phyloP scores from a whole-genome alignment of 2,329 filamentous ascomycete species.

The Colletotrichum australisinense region DNA sequence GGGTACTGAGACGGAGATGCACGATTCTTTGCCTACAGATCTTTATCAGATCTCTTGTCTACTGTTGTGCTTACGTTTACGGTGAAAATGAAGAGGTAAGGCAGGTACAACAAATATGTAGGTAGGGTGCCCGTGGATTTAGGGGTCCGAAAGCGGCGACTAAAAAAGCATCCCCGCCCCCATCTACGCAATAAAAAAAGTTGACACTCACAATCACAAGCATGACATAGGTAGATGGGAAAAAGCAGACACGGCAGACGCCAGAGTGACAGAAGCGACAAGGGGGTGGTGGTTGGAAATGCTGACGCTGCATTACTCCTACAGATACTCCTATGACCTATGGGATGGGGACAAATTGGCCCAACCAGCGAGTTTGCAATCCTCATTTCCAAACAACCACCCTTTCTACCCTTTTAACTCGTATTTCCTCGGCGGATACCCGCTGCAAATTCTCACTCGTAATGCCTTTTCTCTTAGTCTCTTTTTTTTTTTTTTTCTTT shows the following conservation, averaged over 20 bases:
- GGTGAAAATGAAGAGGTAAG: not conserved
- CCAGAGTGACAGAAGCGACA: not conserved
- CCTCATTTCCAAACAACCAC: not conserved
- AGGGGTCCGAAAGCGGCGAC: constrained; percentile 33
- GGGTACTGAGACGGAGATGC: constrained; percentile 16
- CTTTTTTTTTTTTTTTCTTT: not conserved
- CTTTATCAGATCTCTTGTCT: constrained; percentile 19
- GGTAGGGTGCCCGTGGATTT: not conserved
- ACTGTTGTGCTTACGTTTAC: constrained; percentile 18
- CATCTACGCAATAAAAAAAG: not conserved
- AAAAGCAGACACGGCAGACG: not conserved
- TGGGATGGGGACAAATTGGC: constrained; percentile 4
- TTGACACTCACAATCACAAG: not conserved
- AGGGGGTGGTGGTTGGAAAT: not conserved
- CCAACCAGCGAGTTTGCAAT: constrained; percentile 21
- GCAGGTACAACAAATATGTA: not conserved
- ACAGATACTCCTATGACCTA: not conserved
- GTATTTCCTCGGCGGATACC: not conserved
- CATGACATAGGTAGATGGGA: not conserved
- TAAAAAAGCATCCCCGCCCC: not conserved
- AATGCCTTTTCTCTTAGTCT: not conserved
- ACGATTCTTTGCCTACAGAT: constrained; percentile 6
- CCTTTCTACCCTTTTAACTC: not conserved
- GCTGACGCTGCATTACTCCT: constrained; percentile 24
- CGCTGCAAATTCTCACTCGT: not conserved